phyloP scores from a whole-genome alignment of 2,329 filamentous ascomycete species.

The Colletotrichum chrysophilum region DNA sequence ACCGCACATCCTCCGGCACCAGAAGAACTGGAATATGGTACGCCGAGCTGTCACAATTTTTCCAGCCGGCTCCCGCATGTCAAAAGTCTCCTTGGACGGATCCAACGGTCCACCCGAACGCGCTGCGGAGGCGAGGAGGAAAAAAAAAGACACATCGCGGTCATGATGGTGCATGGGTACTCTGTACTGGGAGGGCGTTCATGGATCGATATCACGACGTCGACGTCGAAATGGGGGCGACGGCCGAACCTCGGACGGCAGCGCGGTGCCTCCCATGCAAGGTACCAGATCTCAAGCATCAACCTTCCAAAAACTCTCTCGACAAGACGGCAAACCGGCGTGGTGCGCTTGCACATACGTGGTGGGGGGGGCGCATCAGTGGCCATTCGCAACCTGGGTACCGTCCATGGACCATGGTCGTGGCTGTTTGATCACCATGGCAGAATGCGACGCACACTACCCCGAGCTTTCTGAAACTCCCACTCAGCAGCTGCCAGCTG shows the following conservation, averaged over 20 bases:
- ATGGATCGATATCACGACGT: slow-evolving; percentile 7
- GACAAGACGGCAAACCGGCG: slow-evolving; percentile 16
- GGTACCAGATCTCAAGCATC: slow-evolving; percentile 18
- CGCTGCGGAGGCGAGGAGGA: not conserved
- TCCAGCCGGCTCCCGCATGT: not conserved
- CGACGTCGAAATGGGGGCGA: slow-evolving; percentile 9
- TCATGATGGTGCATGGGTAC: not conserved
- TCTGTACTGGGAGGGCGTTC: not conserved
- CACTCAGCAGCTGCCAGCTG: slow-evolving; percentile 14
- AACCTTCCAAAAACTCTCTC: not conserved
- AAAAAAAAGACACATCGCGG: not conserved
- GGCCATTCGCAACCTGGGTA: not conserved
- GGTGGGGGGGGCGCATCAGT: not conserved
- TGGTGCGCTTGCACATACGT: not conserved
- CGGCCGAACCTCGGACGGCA: slow-evolving; percentile 19
- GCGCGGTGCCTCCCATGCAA: slow-evolving; percentile 13
- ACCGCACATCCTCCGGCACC: not conserved
- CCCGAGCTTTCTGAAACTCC: slow-evolving; percentile 23
- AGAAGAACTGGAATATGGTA: not conserved
- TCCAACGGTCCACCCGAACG: not conserved
- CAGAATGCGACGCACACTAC: slow-evolving; percentile 18
- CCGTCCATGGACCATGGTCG: slow-evolving; percentile 12
- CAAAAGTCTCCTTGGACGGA: not conserved
- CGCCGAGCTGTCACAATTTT: not conserved
- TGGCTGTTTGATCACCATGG: slow-evolving; percentile 24